Base-by-base conservation (phyloP, 768 basidiomycete genomes). In the Leccinum boreale region DNA sequence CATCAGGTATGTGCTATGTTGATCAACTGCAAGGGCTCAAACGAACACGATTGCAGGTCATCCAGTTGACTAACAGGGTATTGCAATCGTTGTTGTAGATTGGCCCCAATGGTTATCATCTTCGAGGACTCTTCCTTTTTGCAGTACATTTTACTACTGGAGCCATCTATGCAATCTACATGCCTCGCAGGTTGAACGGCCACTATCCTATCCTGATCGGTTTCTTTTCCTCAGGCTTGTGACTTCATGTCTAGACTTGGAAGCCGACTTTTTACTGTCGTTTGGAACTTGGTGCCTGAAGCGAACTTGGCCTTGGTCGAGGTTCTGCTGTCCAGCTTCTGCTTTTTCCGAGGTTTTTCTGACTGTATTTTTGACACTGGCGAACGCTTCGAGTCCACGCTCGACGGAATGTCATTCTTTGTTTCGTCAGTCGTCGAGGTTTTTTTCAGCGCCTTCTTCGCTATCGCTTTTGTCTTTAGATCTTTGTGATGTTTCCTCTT, bases 11-110 rank as follows among this genome's bases (percentile, higher is more conserved):
- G 77, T 65, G 28, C 17, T 57, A 55, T 29, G n/a, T 36, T 50
- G 21, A 8, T 19, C 15, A 12, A 28, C 10, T 52, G 53, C 29
- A 42, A 54, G 49, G 59, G 39, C 44, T 45, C 24, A 21, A 52
- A 57, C 35, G 21, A 58, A 55, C 33, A 45, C 35, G 6, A 36
- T 46, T 61, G 33, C 58, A 92, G 89, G 84, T 92, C 42, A 80
- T 92, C 54, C 73, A 78, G 64, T 77, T 77, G 77, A 87, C 89
- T 3, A 83, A 90, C 62, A 75, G 77, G 49, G 84, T 86, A 19
- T 66, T 90, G 56, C 84, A 81, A 69, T 81, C 81, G 26, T 73
- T 89, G 53, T 75, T 79, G 59, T 86, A 73, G 58, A 56, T 51
- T 35, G 35, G n/a, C 39, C 4, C 46, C 12, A 35, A 50, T 8